Evolutionary conservation across 2,329 filamentous ascomycete genomes (phyloP), one percentile per base, ranked within the genome.

Genomic region (Cladosporium halotolerans): DNA sequence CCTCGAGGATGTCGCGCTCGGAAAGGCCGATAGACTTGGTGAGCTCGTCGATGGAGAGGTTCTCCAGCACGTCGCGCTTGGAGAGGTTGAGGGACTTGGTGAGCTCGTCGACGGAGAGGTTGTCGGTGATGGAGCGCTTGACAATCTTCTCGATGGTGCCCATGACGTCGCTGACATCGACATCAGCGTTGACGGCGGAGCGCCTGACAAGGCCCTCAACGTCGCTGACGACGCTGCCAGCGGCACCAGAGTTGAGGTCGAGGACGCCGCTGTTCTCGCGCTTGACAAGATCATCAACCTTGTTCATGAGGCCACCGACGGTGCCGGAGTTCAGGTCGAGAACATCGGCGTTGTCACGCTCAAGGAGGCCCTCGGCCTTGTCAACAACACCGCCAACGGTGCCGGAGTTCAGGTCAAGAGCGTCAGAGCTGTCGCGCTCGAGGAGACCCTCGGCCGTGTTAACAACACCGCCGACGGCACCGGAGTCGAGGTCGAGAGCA

Each of bases 1-100:
- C 36, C 34, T 48, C 45, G 16, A 48, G 36, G 34, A 40, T 14
- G 19, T 48, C n/a, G 28, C 39, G 45, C 45, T 48, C 23, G 13
- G 39, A 34, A 14, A 6, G 18, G 23, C n/a, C 16, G 45, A 48
- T 34, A 9, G 45, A 48, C 9, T 19, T 9, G 36, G 41, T 18
- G 34, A 48, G 45, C 10, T 8, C 36, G n/a, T 39, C n/a, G 23
- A 48, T 41, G 45, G 33, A 36, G 33, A 13, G 13, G 9, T 48
- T 31, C 34, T 48, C 45, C 16, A 48, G 36, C 34, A 40, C 19
- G 19, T 48, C n/a, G 18, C 39, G 45, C 45, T 48, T 18, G 13
- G 39, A 34, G 23, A 6, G 18, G 23, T n/a, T 28, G 45, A 48
- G 45, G 10, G 45, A 48, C 9, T 19, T 9, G 36, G 41, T 18